These are phyloP conservation scores for Penicillium digitatum DNA, from an alignment of 2,329 filamentous ascomycete species.

Conservation along the genomic window DNA sequence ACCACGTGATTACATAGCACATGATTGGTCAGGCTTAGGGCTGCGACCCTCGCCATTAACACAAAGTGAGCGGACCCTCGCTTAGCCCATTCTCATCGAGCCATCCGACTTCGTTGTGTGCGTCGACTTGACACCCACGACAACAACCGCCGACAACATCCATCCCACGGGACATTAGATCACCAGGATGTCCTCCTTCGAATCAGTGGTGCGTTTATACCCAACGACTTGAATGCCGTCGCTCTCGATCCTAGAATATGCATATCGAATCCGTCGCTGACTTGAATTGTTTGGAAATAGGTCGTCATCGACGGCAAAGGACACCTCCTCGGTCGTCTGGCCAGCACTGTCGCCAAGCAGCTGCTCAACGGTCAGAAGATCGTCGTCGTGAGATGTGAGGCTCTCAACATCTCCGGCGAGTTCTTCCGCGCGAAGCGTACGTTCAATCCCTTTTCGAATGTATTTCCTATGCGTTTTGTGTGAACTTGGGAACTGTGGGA, in stretches of 20 bases:
- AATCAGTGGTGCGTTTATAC: conserved; percentile 58
- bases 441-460: conserved; percentile 48
- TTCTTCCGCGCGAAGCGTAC: conserved; percentile 99
- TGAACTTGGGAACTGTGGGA: conserved; percentile 2
- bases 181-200: conserved; percentile 62
- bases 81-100: conserved; percentile 39
- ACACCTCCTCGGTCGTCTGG: conserved; percentile 98
- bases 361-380: conserved; percentile 99
- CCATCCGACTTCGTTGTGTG: conserved; percentile 43
- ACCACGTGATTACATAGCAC: neutral
- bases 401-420: conserved; percentile 99
- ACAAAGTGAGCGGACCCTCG: conserved; percentile 37
- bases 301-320: conserved; percentile 99
- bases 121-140: conserved; percentile 45
- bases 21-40: conserved; percentile 37
- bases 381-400: conserved; percentile 96
- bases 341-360: conserved; percentile 98
- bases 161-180: conserved; percentile 42
- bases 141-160: conserved; percentile 47
- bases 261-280: conserved; percentile 34
- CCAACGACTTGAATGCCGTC: conserved; percentile 10
- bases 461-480: conserved; percentile 14
- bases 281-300: conserved; percentile 52
- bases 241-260: conserved; percentile 14
- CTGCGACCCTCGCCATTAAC: conserved; percentile 36